Base-by-base conservation (phyloP, 1,139 yeast species). In the Geotrichum restrictum region DNA sequence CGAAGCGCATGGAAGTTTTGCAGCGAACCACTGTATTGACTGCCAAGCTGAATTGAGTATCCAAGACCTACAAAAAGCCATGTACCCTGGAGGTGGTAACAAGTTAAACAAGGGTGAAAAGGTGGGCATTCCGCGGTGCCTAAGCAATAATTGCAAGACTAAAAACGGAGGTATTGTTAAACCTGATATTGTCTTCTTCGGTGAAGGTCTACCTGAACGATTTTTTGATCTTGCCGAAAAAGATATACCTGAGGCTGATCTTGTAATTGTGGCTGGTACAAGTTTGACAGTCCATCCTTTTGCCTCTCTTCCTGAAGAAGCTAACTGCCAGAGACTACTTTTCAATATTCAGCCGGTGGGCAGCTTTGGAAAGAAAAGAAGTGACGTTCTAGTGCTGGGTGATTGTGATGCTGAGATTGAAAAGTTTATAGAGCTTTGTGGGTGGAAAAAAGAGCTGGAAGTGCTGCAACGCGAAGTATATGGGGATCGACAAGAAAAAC, bases 1-100 rank as follows among this genome's bases (percentile, higher is more conserved):
- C 1, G 97, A 89, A 64, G 98, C 98, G 0, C 98, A 91, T 69
- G 98, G 98, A 0, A 88, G 96, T 1, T 93, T 91, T 75, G 95
- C 95, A 0, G 69, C 67, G 1, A 86, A 85, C 62, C 95, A 84
- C 60, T 91, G 98, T 64, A 83, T 89, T 40, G 81, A 83, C 19
- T 91, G 98, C 69, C 60, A 71, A 0, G 64, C 68, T 24, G 82
- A 77, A 54, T 83, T 83, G 79, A 65, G 76, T 1, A 71, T 73
- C 13, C 79, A 75, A 8, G 72, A 71, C 5, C 72, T 88, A 58
- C 77, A 78, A 58, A 60, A 64, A 14, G 71, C 71, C 41, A 72
- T 84, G 69, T 67, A 72, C 24, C 32, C 21, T 18, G 32, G 29
- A 13, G 31, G 33, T 11, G 48, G 33, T 4, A 33, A 22, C 4